These are phyloP conservation scores for Pulveroboletus sp. DNA, from an alignment of 1,284 basidiomycete species.

Conservation along the genomic window DNA sequence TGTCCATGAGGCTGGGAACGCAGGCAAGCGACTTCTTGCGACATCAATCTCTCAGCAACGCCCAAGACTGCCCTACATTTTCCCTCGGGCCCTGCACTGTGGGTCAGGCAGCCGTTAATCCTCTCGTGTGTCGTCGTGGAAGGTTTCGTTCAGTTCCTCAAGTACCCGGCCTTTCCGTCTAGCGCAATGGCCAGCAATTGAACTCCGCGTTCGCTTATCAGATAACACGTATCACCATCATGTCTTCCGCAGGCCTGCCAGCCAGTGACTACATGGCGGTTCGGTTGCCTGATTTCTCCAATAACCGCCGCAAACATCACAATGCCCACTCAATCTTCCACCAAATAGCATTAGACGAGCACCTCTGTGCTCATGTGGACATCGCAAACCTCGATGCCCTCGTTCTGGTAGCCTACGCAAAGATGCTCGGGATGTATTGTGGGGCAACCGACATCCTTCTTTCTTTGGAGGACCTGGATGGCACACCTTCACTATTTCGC, in stretches of 20 bases:
- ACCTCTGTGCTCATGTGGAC: neutral
- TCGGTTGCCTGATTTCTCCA: conserved; percentile 38
- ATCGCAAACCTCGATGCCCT: conserved; percentile 12
- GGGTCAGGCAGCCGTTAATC: no score
- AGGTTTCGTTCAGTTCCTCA: no score
- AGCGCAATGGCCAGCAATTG: no score
- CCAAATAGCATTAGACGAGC: conserved; percentile 5
- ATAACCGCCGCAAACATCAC: conserved; percentile 22
- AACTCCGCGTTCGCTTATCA: conserved; percentile 7
- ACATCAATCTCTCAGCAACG: no score
- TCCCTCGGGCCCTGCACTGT: no score
- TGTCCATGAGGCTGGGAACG: no score
- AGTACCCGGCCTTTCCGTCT: no score
- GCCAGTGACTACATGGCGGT: conserved; percentile 30
- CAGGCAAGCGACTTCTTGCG: no score
- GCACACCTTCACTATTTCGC: conserved; percentile 29
- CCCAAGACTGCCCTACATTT: no score
- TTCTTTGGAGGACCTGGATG: conserved; percentile 24
- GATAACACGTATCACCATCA: conserved; percentile 7
- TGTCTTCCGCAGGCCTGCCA: conserved; percentile 7
- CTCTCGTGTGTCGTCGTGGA: no score
- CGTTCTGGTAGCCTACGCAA: conserved; percentile 33
- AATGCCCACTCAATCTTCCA: conserved; percentile 1
- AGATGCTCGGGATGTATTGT: conserved; percentile 40
- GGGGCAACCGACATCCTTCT: conserved; percentile 39